Evolutionary conservation across 1,139 yeast species (phyloP).

Genomic region (Magnusiomyces paraingens): DNA sequence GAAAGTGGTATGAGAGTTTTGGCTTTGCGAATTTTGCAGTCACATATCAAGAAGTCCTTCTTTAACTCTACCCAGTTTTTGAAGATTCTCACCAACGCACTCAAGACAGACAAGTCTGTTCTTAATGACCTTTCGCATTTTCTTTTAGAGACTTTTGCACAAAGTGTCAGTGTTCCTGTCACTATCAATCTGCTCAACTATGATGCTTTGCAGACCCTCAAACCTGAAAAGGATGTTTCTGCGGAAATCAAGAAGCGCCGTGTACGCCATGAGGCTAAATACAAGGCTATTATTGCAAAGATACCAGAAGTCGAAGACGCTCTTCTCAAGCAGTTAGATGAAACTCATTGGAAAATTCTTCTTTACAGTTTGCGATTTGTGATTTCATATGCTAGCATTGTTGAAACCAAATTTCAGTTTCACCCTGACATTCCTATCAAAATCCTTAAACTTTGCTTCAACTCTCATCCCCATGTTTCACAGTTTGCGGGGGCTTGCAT

Average conservation of each 20-base stretch:
- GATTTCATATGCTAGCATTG: conserved; percentile 48
- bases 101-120: conserved; percentile 50
- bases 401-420: conserved; percentile 39
- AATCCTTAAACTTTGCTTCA: conserved; percentile 50
- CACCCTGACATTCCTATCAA: conserved; percentile 41
- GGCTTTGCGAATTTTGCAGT: conserved; percentile 32
- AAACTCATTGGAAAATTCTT: conserved; percentile 51
- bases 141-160: conserved; percentile 29
- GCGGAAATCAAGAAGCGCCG: conserved; percentile 44
- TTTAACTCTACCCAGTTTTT: conserved; percentile 44
- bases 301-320: conserved; percentile 11
- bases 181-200: conserved; percentile 39
- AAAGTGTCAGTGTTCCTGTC: conserved; percentile 13
- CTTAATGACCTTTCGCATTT: conserved; percentile 27
- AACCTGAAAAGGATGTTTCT: conserved; percentile 56
- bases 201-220: conserved; percentile 43
- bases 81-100: conserved; percentile 48
- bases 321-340: conserved; percentile 18
- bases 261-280: conserved; percentile 46
- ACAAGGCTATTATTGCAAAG: conserved; percentile 14
- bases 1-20: conserved; percentile 56
- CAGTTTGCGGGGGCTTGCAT: conserved; percentile 43
- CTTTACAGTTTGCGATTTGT: conserved; percentile 32
- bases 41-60: conserved; percentile 53
- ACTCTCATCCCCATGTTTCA: conserved; percentile 68